A percentile compares a stretch with the other conserved stretches of the same genome.
These are phyloP conservation scores for Aspergillus ellipticus DNA, from an alignment of 495 filamentous ascomycete genomes.

Conservation along the genomic window DNA sequence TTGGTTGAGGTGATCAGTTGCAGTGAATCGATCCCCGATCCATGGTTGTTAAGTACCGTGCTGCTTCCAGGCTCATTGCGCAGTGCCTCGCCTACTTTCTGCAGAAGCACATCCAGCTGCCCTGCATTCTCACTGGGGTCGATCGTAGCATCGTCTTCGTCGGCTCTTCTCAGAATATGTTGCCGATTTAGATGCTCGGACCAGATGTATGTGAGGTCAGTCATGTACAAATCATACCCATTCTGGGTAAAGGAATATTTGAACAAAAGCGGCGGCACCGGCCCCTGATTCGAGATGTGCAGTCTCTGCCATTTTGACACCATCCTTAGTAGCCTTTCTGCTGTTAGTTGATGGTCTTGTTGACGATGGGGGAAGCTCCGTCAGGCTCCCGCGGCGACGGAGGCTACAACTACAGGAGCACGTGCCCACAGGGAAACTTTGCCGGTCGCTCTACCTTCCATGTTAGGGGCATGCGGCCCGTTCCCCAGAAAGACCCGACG, in stretches of 20 bases:
- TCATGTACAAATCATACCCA: constrained; percentile 71
- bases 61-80: constrained; percentile 36
- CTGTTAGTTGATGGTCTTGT: background rate
- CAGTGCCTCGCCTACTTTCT: constrained; percentile 65
- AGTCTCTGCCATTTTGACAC: constrained; percentile 38
- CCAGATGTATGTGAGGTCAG: constrained; percentile 88
- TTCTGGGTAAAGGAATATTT: constrained; percentile 45
- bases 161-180: constrained; percentile 62
- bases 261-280: constrained; percentile 50
- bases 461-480: background rate
- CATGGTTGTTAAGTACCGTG: constrained; percentile 24
- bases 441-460: constrained; percentile 31
- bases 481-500: constrained; percentile 6
- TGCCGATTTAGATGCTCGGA: constrained; percentile 60
- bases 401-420: constrained; percentile 16
- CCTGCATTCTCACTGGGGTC: constrained; percentile 75
- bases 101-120: constrained; percentile 68
- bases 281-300: constrained; percentile 13
- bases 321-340: constrained; percentile 26
- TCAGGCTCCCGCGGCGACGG: constrained; percentile 5
- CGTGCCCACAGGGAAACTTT: constrained; percentile 19
- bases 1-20: constrained; percentile 54
- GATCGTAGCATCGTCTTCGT: constrained; percentile 68
- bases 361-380: background rate
- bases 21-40: constrained; percentile 36